Conservation (phyloP, 208 protist genomes). For the Strigomonas galati region DNA sequence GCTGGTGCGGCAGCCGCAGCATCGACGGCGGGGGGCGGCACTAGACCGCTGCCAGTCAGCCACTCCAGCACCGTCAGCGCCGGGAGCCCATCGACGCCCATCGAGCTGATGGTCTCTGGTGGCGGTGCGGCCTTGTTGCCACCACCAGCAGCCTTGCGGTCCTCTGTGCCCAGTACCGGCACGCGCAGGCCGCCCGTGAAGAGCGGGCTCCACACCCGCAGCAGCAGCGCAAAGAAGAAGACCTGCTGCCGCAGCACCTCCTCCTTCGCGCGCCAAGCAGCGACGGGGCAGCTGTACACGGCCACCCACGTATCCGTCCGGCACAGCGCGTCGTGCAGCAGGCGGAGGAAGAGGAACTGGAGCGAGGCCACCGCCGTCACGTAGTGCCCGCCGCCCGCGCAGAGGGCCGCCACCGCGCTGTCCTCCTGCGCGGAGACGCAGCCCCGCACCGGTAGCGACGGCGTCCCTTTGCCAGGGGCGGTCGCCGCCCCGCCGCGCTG, state of each 20-base stretch:
- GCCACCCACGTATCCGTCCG: slow-evolving; percentile 55
- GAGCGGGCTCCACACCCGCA: slow-evolving; percentile 72
- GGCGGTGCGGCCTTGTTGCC: neutral
- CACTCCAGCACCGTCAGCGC: slow-evolving; percentile 67
- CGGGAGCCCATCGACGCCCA: slow-evolving; percentile 33
- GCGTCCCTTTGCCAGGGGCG: neutral
- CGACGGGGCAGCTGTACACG: slow-evolving; percentile 47
- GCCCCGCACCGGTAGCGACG: slow-evolving; percentile 25
- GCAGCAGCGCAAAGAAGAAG: slow-evolving; percentile 81
- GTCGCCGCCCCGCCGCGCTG: neutral
- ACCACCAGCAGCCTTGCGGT: neutral
- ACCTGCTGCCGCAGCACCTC: slow-evolving; percentile 65
- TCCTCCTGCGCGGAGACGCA: slow-evolving; percentile 73
- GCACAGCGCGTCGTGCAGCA: slow-evolving; percentile 75
- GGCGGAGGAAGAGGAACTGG: slow-evolving; percentile 73
- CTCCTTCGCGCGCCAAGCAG: slow-evolving; percentile 47
- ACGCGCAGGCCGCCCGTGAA: slow-evolving; percentile 46
- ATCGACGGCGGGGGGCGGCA: slow-evolving; percentile 12
- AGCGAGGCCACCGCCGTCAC: slow-evolving; percentile 51
- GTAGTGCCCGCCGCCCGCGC: slow-evolving; percentile 81
- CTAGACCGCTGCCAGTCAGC: slow-evolving; percentile 44
- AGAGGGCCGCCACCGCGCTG: slow-evolving; percentile 41
- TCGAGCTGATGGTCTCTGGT: slow-evolving; percentile 12
- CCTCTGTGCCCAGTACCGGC: slow-evolving; percentile 4
- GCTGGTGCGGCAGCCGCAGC: neutral